Evolutionary conservation across 2,329 filamentous ascomycete species (phyloP).

Genomic region (Ceratocystis destructans): DNA sequence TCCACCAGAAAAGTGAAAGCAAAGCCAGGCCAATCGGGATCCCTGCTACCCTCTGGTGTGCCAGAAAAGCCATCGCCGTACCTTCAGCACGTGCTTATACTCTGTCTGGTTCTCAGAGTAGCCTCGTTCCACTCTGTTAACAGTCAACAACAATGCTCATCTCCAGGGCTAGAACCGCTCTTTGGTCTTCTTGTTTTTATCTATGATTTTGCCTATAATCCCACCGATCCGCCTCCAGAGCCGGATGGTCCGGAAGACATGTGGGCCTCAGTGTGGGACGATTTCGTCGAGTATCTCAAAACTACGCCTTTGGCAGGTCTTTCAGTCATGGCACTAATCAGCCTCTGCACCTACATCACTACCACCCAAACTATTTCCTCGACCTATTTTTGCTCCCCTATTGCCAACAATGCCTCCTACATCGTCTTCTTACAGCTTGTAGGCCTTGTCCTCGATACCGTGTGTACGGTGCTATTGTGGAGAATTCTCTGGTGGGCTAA

Average conservation of each 20-base stretch:
- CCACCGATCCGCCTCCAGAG: neutral
- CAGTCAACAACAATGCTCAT: slow-evolving; percentile 37
- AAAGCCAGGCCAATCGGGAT: neutral
- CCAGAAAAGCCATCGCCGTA: slow-evolving; percentile 36
- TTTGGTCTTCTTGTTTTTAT: slow-evolving; percentile 14
- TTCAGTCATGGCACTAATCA: slow-evolving; percentile 27
- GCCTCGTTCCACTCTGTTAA: slow-evolving; percentile 36
- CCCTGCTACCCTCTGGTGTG: slow-evolving; percentile 22
- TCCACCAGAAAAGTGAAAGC: neutral
- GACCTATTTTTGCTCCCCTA: slow-evolving; percentile 38
- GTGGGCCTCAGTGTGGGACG: slow-evolving; percentile 36
- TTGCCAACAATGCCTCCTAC: slow-evolving; percentile 29
- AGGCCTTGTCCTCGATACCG: slow-evolving; percentile 34
- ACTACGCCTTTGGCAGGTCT: slow-evolving; percentile 20
- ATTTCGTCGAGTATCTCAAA: slow-evolving; percentile 35
- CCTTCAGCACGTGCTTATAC: slow-evolving; percentile 32
- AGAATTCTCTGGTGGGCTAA: slow-evolving; percentile 38
- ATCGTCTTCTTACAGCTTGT: slow-evolving; percentile 32
- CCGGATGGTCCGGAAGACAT: slow-evolving; percentile 33
- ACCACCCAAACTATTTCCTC: slow-evolving; percentile 26
- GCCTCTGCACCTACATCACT: slow-evolving; percentile 32
- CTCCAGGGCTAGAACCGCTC: slow-evolving; percentile 34
- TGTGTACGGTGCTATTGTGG: slow-evolving; percentile 37
- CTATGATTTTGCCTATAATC: slow-evolving; percentile 17
- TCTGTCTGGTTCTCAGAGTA: slow-evolving; percentile 34